Base-by-base conservation (phyloP, 805 yeast species). In the Kodamaea laetipori region DNA sequence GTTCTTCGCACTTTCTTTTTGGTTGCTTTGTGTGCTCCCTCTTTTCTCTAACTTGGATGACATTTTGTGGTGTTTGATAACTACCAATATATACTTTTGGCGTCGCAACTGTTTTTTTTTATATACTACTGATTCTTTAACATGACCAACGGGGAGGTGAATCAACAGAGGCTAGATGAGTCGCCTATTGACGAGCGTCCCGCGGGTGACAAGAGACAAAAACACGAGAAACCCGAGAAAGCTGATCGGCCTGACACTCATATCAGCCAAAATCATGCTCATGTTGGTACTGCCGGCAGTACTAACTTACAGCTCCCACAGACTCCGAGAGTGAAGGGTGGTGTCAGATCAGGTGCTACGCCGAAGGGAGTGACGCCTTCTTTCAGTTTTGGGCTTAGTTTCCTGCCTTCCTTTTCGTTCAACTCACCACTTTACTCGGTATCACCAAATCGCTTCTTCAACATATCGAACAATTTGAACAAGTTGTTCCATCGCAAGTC, bases 321-420 rank as follows among this genome's bases (percentile, higher is more conserved):
- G n/a, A 41, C 45, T 6, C 45, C 45, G 2, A 21, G 45, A 10
- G 45, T 41, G 7, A 41, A 41, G 19, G 39, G 36, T 15, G 16
- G 18, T 2, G 39, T 33, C 11, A 23, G 33, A 16, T 12, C 26
- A 15, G 37, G 45, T 6, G 33, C 21, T 13, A 42, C 45, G 2
- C 45, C 45, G 2, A 38, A 38, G 27, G 48, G 51, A 15, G 46
- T 54, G 41, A 64, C 70, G 9, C 69, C 71, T 1, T 57, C 69
- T 6, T 67, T 68, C 51, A 56, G 66, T 21, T 67, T 69, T 47
- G 70, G 73, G 6, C 50, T 69, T 23, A 68, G 67, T 27, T 66
- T 69, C 39, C 72, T 66, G 71, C 74, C 75, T 10, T 66, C 72
- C n/a, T 67, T 69, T 51, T 66, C 61, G 28, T 64, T 69, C 49